Evolutionary conservation across 495 filamentous ascomycete species (phyloP).

Genomic region (Staphylotrichum tortipilum): DNA sequence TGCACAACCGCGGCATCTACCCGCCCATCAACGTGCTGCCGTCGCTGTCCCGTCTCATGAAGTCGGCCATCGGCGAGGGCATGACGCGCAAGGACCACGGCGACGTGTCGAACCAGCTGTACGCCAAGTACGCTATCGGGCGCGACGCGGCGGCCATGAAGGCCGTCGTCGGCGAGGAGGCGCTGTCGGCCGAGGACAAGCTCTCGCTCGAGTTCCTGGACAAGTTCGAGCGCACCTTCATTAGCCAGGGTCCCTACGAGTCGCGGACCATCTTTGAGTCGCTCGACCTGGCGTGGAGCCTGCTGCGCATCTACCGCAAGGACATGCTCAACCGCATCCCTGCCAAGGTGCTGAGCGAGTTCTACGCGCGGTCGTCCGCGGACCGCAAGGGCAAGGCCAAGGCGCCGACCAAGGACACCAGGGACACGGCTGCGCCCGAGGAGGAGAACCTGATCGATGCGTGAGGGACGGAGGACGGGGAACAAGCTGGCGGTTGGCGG

Average conservation of each 20-base stretch:
- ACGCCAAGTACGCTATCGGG: constrained; percentile 99
- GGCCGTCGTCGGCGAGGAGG: constrained; percentile 97
- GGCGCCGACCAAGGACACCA: constrained; percentile 49
- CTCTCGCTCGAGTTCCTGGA: constrained; percentile 96
- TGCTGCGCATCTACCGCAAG: constrained; percentile 93
- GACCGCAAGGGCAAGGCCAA: constrained; percentile 48
- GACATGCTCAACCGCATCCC: constrained; percentile 97
- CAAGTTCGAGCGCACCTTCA: constrained; percentile 92
- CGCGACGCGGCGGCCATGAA: constrained; percentile 99
- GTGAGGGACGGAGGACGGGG: constrained; percentile 19
- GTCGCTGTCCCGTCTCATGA: constrained; percentile 98
- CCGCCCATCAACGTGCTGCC: constrained; percentile 98
- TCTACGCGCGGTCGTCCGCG: constrained; percentile 65
- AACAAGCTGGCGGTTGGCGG: background rate
- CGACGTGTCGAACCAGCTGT: constrained; percentile 98
- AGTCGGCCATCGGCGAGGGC: constrained; percentile 95
- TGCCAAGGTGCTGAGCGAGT: constrained; percentile 85
- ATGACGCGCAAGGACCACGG: constrained; percentile 93
- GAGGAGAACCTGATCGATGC: constrained; percentile 64
- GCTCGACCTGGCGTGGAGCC: constrained; percentile 89
- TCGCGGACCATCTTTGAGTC: constrained; percentile 81
- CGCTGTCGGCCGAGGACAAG: constrained; percentile 90
- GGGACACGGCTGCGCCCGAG: constrained; percentile 41
- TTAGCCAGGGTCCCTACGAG: constrained; percentile 88
- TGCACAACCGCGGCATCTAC: constrained; percentile 94